Percentiles rank a stretch among this genome's conserved stretches.
These are phyloP conservation scores for Aaosphaeria pasadenensis DNA, from an alignment of 2,329 filamentous ascomycete species.

Conservation along the genomic window DNA sequence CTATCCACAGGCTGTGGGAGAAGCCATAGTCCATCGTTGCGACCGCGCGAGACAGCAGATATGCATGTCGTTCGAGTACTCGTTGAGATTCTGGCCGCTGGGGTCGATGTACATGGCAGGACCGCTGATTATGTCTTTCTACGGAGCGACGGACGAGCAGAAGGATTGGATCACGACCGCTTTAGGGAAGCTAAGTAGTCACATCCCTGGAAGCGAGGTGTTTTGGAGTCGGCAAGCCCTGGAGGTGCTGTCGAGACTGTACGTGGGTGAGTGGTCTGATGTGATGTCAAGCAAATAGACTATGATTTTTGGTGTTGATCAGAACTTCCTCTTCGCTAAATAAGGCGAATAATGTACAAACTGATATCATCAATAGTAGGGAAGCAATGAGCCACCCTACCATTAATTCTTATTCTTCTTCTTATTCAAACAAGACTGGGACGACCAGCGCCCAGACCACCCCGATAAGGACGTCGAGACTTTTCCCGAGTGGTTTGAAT, in stretches of 20 bases:
- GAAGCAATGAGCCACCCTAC: no score
- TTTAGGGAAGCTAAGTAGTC: not conserved
- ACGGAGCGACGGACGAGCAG: not conserved
- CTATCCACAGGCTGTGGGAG: not conserved
- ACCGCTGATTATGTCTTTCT: not conserved
- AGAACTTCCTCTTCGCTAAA: no score
- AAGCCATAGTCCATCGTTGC: not conserved
- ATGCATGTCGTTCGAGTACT: not conserved
- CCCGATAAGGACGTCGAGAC: no score
- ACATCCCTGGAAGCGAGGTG: not conserved
- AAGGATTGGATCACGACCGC: not conserved
- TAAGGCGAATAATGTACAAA: no score
- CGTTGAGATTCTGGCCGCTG: not conserved
- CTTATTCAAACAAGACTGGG: no score
- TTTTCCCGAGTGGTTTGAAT: no score
- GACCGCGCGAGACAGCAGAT: not conserved
- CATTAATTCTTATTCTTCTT: no score
- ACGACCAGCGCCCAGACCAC: no score
- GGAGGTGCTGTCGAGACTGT: not conserved
- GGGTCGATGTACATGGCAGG: not conserved
- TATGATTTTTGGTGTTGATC: no score
- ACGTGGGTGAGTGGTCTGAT: not conserved
- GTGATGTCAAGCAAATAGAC: no score
- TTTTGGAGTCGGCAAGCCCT: not conserved
- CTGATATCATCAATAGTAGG: no score